A percentile compares a stretch with the other conserved stretches of the same genome.
Evolutionary conservation across 441 rosid genomes (phyloP).

Genomic region (Pelargonium fulgidum): DNA sequence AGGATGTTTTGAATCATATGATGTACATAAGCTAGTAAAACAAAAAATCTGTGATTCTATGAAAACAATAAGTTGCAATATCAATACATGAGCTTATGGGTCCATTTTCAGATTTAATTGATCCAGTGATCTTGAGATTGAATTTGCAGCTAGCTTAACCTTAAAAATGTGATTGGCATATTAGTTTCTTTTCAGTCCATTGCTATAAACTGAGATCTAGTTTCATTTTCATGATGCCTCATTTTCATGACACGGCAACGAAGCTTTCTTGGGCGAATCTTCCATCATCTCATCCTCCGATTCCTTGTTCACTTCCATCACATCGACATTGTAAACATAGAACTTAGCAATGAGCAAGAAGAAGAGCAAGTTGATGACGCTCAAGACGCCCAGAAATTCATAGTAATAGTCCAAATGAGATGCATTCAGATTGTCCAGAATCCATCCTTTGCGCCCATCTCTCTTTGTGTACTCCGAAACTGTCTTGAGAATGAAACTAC

Average conservation of each 20-base stretch:
- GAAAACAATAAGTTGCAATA: too few relatives aligned
- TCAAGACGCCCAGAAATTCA: conserved; percentile 28
- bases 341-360: conserved; percentile 26
- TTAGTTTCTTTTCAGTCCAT: too few relatives aligned
- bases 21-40: too few relatives aligned
- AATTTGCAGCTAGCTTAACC: too few relatives aligned
- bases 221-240: too few relatives aligned
- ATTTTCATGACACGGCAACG: neutral
- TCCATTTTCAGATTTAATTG: too few relatives aligned
- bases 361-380: conserved; percentile 28
- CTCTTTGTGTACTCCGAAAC: conserved; percentile 28
- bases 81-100: too few relatives aligned
- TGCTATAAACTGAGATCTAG: too few relatives aligned
- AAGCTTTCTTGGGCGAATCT: conserved; percentile 3
- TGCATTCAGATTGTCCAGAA: conserved; percentile 34
- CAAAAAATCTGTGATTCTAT: too few relatives aligned
- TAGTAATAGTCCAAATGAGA: conserved; percentile 38
- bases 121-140: too few relatives aligned
- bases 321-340: conserved; percentile 31
- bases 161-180: too few relatives aligned
- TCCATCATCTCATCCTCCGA: conserved; percentile 21
- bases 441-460: conserved; percentile 31
- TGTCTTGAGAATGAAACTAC: conserved; percentile 29
- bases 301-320: conserved; percentile 20
- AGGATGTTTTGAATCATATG: too few relatives aligned